These are phyloP conservation scores for Chlamydomonas incerta DNA, from an alignment of 139 green algal species.

Conservation along the genomic window DNA sequence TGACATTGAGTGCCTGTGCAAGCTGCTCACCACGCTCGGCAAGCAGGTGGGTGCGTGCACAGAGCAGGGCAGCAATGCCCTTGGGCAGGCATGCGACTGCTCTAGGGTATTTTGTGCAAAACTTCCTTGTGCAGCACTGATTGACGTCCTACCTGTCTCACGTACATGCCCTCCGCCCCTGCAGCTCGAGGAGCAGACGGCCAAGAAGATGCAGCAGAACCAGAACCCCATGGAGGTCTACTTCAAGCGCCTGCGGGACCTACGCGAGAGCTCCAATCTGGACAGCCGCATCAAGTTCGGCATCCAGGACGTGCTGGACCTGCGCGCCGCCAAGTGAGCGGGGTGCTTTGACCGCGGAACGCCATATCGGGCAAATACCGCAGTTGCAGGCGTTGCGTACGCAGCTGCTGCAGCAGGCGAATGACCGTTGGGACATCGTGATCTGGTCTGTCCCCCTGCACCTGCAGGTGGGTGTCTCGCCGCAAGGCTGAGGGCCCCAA, in stretches of 20 bases:
- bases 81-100: too few relatives aligned
- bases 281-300: slow-evolving; percentile 89
- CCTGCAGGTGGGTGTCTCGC: slow-evolving; percentile 75
- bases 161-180: too few relatives aligned
- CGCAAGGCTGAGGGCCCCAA: slow-evolving; percentile 92
- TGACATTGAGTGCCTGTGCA: slow-evolving; percentile 97
- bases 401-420: too few relatives aligned
- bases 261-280: slow-evolving; percentile 62
- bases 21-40: slow-evolving; percentile 93
- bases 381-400: too few relatives aligned
- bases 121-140: too few relatives aligned
- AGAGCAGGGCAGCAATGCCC: too few relatives aligned
- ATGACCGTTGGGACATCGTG: too few relatives aligned
- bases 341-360: too few relatives aligned
- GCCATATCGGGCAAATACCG: too few relatives aligned
- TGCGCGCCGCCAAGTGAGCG: slow-evolving; percentile 49
- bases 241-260: slow-evolving; percentile 81
- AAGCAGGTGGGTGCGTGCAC: slow-evolving; percentile 67
- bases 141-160: too few relatives aligned
- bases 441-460: too few relatives aligned
- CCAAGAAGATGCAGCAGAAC: slow-evolving; percentile 16
- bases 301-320: slow-evolving; percentile 83
- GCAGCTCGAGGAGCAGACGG: slow-evolving; percentile 47
- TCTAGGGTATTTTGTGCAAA: too few relatives aligned
- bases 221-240: slow-evolving; percentile 83